Evolutionary conservation across 2,329 filamentous ascomycete genomes (phyloP), one percentile per base, ranked within the genome.

Genomic region (Fusarium sp.): DNA sequence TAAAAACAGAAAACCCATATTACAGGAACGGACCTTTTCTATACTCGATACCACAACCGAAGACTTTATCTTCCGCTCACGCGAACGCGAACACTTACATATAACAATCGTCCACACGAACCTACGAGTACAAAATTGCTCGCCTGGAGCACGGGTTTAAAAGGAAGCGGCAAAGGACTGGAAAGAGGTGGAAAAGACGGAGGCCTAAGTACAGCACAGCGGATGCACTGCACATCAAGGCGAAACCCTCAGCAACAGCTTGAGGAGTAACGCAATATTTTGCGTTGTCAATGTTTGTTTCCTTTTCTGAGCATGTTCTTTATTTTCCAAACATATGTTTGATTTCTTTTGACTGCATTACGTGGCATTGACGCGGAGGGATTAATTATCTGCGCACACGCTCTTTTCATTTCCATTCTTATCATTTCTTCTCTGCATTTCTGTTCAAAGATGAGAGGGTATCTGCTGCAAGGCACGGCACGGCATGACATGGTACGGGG

Each of bases 61-160:
- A 72, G 72, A 71, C 67, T 71, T 70, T 68, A 62, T 72, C 66
- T 69, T 62, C 72, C 75, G 77, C 78, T 79, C 77, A 76, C 77
- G 77, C 78, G 75, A 75, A 71, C 58, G 65, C 60, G 48, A 68
- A 67, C 52, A 51, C 40, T 62, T 62, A 72, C 60, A 73, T 64
- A 68, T 44, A 59, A 58, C 43, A 61, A 53, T 63, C 59, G 61
- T 67, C 52, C 65, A 62, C 59, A 62, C 56, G 59, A 64, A 56
- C 32, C 41, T 53, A 43, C 56, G 37, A 67, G 45, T 39, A 28
- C 33, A 58, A 35, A 67, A 55, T 37, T 44, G 41, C 48, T 51
- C 40, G 28, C 33, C 35, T 33, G 46, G 32, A 57, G 46, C 44
- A 45, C 40, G 46, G 57, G 41, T 24, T 39, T 39, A 20, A 35